Conservation (phyloP, 108 stramenopile genomes). For the Fistulifera pelliculosa region DNA sequence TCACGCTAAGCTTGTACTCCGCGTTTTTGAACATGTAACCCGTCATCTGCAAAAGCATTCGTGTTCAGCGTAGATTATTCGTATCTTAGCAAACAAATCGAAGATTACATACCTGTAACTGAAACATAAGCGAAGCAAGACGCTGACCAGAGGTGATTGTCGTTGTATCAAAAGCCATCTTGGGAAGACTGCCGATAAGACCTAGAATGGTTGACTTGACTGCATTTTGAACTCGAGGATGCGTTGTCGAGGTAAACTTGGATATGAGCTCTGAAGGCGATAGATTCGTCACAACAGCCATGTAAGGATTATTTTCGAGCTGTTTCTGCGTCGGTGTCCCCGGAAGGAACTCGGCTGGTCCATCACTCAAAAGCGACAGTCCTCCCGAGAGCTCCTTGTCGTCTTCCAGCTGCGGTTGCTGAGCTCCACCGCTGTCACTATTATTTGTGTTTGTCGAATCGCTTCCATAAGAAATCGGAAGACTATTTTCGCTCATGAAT, state of each 20-base stretch:
- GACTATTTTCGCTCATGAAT: conserved; percentile 42
- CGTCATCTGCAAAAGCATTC: conserved; percentile 69
- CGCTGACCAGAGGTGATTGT: conserved; percentile 82
- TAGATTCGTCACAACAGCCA: conserved; percentile 60
- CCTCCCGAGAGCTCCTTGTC: not conserved
- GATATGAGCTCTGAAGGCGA: conserved; percentile 77
- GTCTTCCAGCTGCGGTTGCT: not conserved
- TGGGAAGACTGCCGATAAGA: conserved; percentile 80
- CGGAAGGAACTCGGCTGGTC: not conserved
- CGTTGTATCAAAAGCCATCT: conserved; percentile 88
- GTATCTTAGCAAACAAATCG: not conserved
- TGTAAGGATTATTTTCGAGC: conserved; percentile 62
- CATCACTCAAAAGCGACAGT: not conserved
- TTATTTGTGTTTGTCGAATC: not conserved
- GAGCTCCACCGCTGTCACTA: not conserved
- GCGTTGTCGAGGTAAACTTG: conserved; percentile 66
- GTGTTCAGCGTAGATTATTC: conserved; percentile 4
- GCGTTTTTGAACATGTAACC: conserved; percentile 98
- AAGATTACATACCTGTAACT: conserved; percentile 24
- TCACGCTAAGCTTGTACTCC: conserved; percentile 78
- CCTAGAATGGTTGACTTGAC: conserved; percentile 83
- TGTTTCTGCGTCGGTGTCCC: conserved; percentile 10
- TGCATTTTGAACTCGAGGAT: conserved; percentile 84
- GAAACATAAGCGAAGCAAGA: conserved; percentile 93
- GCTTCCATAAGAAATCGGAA: conserved; percentile 37